Percentiles rank a stretch among this genome's conserved stretches.
phyloP scores from a whole-genome alignment of 805 yeast species.

The Starmerella kuoi region DNA sequence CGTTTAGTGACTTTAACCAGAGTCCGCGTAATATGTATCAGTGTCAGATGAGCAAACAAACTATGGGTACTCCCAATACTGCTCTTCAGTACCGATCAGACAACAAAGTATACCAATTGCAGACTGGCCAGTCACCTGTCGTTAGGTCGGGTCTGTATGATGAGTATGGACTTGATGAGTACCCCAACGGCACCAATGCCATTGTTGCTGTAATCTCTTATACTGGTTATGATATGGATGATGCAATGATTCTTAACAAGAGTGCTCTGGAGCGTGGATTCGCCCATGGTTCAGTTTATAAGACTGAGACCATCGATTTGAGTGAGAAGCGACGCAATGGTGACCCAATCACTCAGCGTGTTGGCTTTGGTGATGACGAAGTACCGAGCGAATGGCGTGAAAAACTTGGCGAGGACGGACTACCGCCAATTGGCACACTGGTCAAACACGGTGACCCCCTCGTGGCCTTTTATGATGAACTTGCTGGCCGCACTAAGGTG shows the following conservation, averaged over 20 bases:
- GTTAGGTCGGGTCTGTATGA: constrained; percentile 89
- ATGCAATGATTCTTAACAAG: constrained; percentile 96
- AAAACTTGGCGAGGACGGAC: constrained; percentile 80
- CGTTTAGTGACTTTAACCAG: constrained; percentile 96
- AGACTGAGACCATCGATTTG: constrained; percentile 84
- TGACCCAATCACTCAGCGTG: constrained; percentile 87
- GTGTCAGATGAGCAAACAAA: constrained; percentile 99
- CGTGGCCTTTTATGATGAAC: constrained; percentile 84
- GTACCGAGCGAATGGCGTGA: constrained; percentile 90
- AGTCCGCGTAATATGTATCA: constrained; percentile 99
- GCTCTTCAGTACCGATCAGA: constrained; percentile 86
- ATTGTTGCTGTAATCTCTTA: constrained; percentile 98
- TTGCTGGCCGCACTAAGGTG: constrained; percentile 76
- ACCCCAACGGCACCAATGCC: constrained; percentile 97
- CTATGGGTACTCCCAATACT: constrained; percentile 99
- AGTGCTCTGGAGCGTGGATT: constrained; percentile 97
- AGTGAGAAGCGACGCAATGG: constrained; percentile 69
- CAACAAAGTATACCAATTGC: constrained; percentile 84
- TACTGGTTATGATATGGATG: constrained; percentile 99
- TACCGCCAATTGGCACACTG: constrained; percentile 76
- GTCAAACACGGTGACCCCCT: constrained; percentile 95
- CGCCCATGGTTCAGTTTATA: constrained; percentile 92
- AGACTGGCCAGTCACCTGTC: constrained; percentile 93
- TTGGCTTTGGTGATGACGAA: constrained; percentile 85
- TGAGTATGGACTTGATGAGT: constrained; percentile 94